Conservation (phyloP, 2,329 filamentous ascomycete genomes). For the Pezicula rhizophila region DNA sequence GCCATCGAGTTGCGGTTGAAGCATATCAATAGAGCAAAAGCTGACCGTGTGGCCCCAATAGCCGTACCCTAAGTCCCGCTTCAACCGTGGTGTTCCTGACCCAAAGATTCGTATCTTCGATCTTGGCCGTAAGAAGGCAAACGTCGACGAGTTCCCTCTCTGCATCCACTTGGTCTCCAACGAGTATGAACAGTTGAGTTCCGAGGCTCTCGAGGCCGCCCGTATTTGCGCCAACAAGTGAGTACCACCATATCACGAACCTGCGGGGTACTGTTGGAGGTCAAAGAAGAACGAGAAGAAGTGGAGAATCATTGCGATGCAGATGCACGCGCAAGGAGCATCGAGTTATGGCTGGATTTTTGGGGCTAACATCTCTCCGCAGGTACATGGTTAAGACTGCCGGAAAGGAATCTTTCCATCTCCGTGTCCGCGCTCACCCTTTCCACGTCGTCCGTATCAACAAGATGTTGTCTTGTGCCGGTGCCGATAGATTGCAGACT, state of each 20-base stretch:
- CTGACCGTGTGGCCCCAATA: slow-evolving; percentile 31
- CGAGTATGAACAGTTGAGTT: slow-evolving; percentile 99
- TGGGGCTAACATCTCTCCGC: slow-evolving; percentile 4
- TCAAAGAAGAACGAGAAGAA: not conserved
- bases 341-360: too few species aligned
- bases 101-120: slow-evolving; percentile 95
- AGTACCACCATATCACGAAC: slow-evolving; percentile 15
- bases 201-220: slow-evolving; percentile 98
- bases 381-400: slow-evolving; percentile 61
- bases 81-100: slow-evolving; percentile 97
- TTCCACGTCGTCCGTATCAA: slow-evolving; percentile 99
- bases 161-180: slow-evolving; percentile 99
- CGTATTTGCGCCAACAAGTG: slow-evolving; percentile 99
- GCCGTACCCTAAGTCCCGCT: slow-evolving; percentile 99
- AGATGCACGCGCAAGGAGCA: not conserved
- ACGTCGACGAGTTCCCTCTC: slow-evolving; percentile 98
- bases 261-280: not conserved
- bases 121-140: slow-evolving; percentile 96
- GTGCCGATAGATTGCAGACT: slow-evolving; percentile 99
- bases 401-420: slow-evolving; percentile 70
- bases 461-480: slow-evolving; percentile 99
- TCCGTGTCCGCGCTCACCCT: slow-evolving; percentile 84
- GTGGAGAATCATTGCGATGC: not conserved
- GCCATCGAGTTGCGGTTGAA: not conserved
- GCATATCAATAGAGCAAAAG: slow-evolving; percentile 2